Percentiles rank a stretch among this genome's conserved stretches.
Evolutionary conservation across 1,284 basidiomycete genomes (phyloP).

Genomic region (Naganishia albida): DNA sequence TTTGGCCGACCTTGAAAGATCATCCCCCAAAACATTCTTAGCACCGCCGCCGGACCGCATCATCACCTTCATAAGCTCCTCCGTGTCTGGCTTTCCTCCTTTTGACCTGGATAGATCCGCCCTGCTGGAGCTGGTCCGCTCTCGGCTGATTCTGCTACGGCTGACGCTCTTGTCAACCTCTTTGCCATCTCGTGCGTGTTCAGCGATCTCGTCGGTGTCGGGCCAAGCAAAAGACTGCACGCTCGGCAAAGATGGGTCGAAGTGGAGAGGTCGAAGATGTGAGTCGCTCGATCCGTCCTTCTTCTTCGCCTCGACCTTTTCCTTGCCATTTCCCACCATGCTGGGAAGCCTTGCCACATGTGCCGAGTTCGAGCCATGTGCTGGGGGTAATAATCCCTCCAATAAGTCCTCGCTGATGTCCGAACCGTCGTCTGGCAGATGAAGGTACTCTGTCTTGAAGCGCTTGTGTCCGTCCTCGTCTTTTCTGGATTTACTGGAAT

Average conservation of each 20-base stretch:
- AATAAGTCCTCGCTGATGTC: slow-evolving; percentile 3
- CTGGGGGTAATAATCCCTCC: slow-evolving; percentile 1
- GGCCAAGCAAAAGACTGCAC: slow-evolving; percentile 24
- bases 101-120: neutral
- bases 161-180: too few species aligned
- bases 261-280: slow-evolving; percentile 1
- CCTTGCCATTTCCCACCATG: neutral
- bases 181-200: neutral
- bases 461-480: neutral
- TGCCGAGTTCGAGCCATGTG: neutral
- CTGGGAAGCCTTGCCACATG: neutral
- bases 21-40: too few species aligned
- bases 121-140: neutral
- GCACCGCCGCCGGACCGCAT: too few species aligned
- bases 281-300: neutral
- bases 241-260: slow-evolving; percentile 4
- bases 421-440: neutral
- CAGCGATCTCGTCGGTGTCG: slow-evolving; percentile 8
- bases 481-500: neutral
- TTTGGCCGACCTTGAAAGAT: too few species aligned
- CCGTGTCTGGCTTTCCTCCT: neutral
- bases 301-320: neutral
- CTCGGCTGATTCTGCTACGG: neutral
- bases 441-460: slow-evolving; percentile 2
- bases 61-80: too few species aligned